Conservation (phyloP, 768 basidiomycete genomes). For the Mycena olivaceomarginata region DNA sequence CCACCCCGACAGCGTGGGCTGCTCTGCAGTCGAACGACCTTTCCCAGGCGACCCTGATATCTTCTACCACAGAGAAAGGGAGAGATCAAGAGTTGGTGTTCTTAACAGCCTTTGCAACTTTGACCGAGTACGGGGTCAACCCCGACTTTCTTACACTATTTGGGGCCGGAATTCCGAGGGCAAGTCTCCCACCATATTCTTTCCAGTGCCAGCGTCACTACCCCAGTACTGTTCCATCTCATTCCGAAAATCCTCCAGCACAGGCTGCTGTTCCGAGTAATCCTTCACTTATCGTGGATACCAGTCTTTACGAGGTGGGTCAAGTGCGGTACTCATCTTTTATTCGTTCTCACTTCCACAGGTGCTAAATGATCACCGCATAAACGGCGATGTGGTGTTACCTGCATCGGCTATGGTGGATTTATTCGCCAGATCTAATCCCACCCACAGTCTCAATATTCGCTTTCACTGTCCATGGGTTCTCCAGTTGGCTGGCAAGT, state of each 20-base stretch:
- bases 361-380: constrained; percentile 55
- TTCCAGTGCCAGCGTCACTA: constrained; percentile 59
- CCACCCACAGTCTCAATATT: constrained; percentile 37
- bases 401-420: constrained; percentile 59
- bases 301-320: constrained; percentile 47
- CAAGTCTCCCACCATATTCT: constrained; percentile 57
- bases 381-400: constrained; percentile 58
- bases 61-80: constrained; percentile 53
- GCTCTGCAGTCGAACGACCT: constrained; percentile 53
- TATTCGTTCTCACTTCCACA: neutral
- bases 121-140: constrained; percentile 53
- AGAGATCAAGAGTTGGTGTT: constrained; percentile 57
- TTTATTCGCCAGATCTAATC: constrained; percentile 47
- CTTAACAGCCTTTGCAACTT: constrained; percentile 50
- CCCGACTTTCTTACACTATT: constrained; percentile 52
- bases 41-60: constrained; percentile 46
- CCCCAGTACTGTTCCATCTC: constrained; percentile 53
- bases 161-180: constrained; percentile 47
- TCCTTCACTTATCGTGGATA: constrained; percentile 50
- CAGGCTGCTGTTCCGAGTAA: neutral
- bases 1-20: constrained; percentile 57
- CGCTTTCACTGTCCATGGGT: constrained; percentile 57
- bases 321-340: neutral
- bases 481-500: constrained; percentile 48
- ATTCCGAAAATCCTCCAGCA: constrained; percentile 36